phyloP scores from a whole-genome alignment of 805 yeast species.

The Yamadazyma ubonensis region DNA sequence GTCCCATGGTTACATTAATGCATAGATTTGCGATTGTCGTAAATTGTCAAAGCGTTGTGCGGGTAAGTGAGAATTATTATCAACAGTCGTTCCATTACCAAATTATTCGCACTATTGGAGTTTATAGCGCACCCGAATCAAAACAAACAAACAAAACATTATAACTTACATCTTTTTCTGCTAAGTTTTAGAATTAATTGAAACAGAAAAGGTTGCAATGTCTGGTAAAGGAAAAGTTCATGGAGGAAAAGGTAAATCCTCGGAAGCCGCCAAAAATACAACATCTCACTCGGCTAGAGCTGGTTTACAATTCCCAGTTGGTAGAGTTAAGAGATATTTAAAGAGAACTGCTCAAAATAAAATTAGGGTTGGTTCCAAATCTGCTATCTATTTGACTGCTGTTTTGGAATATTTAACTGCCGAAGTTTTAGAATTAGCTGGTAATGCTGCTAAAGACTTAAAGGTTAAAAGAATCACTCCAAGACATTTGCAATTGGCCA shows the following conservation, averaged over 20 bases:
- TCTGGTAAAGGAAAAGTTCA: conserved; percentile 85
- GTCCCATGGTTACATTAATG: conserved; percentile 32
- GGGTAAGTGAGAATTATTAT: conserved; percentile 5
- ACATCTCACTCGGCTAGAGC: conserved; percentile 94
- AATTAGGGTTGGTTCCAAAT: conserved; percentile 74
- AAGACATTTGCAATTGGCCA: conserved; percentile 93
- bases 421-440: conserved; percentile 95
- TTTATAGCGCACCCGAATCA: conserved; percentile 9
- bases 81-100: conserved; percentile 4
- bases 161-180: conserved; percentile 9
- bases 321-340: conserved; percentile 96
- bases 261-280: conserved; percentile 63
- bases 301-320: conserved; percentile 95
- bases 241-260: conserved; percentile 96
- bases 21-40: conserved; percentile 17
- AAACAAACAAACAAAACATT: conserved; percentile 15
- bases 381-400: conserved; percentile 94
- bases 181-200: conserved; percentile 9
- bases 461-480: conserved; percentile 97
- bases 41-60: conserved; percentile 5
- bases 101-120: conserved; percentile 2
- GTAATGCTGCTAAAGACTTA: conserved; percentile 96
- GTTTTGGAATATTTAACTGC: conserved; percentile 96
- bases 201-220: conserved; percentile 42
- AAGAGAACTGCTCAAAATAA: conserved; percentile 86